Conservation (phyloP, 192 early-diverging fungal species). For the Gamsiella multidivaricata region DNA sequence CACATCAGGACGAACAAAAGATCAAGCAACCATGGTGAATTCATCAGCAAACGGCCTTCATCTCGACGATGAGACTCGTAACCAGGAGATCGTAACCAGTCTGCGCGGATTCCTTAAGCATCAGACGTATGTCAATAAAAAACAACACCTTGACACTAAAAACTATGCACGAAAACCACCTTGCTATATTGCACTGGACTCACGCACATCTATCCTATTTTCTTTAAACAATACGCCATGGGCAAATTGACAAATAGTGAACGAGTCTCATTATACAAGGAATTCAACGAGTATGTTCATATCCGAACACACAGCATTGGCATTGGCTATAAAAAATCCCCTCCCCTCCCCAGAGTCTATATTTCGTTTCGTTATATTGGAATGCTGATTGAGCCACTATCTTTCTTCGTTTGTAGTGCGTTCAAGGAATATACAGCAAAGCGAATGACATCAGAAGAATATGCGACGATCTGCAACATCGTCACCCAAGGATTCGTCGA, state of each 20-base stretch:
- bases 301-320: neutral
- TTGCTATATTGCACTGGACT: too few relatives aligned
- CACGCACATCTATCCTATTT: neutral
- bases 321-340: too few relatives aligned
- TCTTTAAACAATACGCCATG: neutral
- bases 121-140: slow-evolving; percentile 46
- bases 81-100: slow-evolving; percentile 37
- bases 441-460: slow-evolving; percentile 45
- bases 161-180: too few relatives aligned
- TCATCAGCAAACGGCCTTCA: slow-evolving; percentile 11
- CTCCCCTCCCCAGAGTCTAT: too few relatives aligned
- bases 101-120: slow-evolving; percentile 47
- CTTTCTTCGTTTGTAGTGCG: slow-evolving; percentile 15
- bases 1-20: neutral
- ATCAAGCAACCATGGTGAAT: slow-evolving; percentile 19
- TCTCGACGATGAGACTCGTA: slow-evolving; percentile 41
- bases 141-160: too few relatives aligned
- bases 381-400: too few relatives aligned
- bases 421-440: slow-evolving; percentile 48
- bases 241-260: slow-evolving; percentile 10
- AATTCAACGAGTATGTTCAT: slow-evolving; percentile 48
- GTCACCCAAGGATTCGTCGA: slow-evolving; percentile 51
- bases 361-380: too few relatives aligned
- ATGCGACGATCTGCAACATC: slow-evolving; percentile 46
- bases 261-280: slow-evolving; percentile 46